phyloP scores from a whole-genome alignment of 164 flowering plant genomes.

The Litsea cubeba region DNA sequence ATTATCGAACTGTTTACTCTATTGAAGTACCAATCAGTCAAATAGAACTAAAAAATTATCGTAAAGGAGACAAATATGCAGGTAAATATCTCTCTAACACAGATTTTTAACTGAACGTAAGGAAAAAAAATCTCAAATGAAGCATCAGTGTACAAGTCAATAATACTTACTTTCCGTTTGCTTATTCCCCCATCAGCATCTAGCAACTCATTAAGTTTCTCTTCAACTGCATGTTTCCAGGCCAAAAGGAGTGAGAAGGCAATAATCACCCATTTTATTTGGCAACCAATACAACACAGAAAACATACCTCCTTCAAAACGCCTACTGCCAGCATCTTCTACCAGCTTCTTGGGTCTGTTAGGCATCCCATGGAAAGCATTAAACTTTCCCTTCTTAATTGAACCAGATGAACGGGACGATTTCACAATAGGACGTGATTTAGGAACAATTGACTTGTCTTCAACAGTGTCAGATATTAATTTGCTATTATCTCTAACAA shows the following conservation, averaged over 20 bases:
- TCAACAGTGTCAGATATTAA: slow-evolving; percentile 24
- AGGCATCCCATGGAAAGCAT: slow-evolving; percentile 18
- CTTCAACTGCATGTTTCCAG: slow-evolving; percentile 59
- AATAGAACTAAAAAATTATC: too few species aligned
- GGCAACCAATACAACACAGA: background rate
- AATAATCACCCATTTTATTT: background rate
- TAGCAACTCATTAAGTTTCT: slow-evolving; percentile 77
- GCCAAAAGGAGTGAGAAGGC: slow-evolving; percentile 2
- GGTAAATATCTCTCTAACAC: too few species aligned
- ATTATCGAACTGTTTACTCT: too few species aligned
- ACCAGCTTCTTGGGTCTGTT: slow-evolving; percentile 47
- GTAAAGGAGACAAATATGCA: too few species aligned
- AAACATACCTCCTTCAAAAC: slow-evolving; percentile 65
- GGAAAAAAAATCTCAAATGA: background rate
- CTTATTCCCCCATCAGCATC: slow-evolving; percentile 88
- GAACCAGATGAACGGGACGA: slow-evolving; percentile 38
- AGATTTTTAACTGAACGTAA: too few species aligned
- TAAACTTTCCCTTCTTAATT: slow-evolving; percentile 49
- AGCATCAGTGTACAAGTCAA: background rate
- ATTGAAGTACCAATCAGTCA: too few species aligned
- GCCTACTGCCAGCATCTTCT: slow-evolving; percentile 37
- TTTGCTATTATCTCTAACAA: slow-evolving; percentile 9
- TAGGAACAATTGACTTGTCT: slow-evolving; percentile 24
- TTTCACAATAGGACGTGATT: slow-evolving; percentile 33
- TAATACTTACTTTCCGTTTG: slow-evolving; percentile 64